phyloP scores from a whole-genome alignment of 352 stramenopile genomes.

The Phytophthora podocarpi region DNA sequence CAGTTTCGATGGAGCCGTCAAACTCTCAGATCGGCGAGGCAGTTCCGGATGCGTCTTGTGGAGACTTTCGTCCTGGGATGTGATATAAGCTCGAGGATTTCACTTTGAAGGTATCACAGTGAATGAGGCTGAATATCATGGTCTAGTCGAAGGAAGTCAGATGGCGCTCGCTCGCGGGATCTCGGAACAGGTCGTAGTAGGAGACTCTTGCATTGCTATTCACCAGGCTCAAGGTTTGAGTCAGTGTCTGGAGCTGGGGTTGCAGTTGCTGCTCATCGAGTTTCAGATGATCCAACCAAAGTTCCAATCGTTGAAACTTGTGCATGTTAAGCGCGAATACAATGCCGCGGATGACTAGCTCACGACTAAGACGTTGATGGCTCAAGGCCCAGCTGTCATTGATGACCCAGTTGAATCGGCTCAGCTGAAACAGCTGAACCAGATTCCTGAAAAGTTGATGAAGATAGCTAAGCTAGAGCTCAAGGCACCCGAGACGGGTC shows the following conservation, averaged over 20 bases:
- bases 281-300: neutral
- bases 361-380: neutral
- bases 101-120: neutral
- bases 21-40: neutral
- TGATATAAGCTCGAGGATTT: slow-evolving; percentile 1
- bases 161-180: neutral
- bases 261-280: neutral
- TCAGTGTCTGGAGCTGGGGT: neutral
- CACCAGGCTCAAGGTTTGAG: slow-evolving; percentile 11
- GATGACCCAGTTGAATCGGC: neutral
- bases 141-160: neutral
- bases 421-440: neutral
- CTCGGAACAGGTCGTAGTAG: neutral
- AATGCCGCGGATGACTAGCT: neutral
- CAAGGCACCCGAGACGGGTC: too few relatives aligned
- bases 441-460: neutral
- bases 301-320: neutral
- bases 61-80: neutral
- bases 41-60: neutral
- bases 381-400: neutral
- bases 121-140: too few relatives aligned
- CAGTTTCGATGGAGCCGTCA: slow-evolving; percentile 10
- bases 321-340: neutral
- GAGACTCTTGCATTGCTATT: slow-evolving; percentile 2
- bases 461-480: neutral